phyloP scores from a whole-genome alignment of 1,139 yeast species.

The Sugiyamaella japonica region DNA sequence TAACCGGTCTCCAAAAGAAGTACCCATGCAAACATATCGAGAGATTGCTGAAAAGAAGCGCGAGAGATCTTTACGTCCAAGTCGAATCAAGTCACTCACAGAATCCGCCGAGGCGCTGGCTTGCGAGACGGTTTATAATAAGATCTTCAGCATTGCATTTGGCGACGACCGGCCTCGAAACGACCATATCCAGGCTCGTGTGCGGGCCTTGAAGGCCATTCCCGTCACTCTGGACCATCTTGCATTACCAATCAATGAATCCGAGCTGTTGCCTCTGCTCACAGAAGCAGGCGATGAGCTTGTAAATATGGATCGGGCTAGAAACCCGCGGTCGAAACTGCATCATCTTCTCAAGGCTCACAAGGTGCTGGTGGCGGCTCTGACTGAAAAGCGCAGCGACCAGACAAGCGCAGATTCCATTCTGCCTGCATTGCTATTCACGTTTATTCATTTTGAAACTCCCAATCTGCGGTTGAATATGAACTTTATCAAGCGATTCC shows the following conservation, averaged over 20 bases:
- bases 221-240: slow-evolving; percentile 34
- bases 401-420: slow-evolving; percentile 50
- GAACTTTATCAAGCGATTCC: slow-evolving; percentile 55
- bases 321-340: slow-evolving; percentile 46
- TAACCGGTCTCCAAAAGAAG: slow-evolving; percentile 29
- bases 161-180: slow-evolving; percentile 36
- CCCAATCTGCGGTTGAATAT: slow-evolving; percentile 52
- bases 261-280: slow-evolving; percentile 22
- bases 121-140: slow-evolving; percentile 45
- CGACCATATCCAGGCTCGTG: slow-evolving; percentile 32
- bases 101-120: slow-evolving; percentile 46
- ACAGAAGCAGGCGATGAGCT: slow-evolving; percentile 27
- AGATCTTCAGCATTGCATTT: slow-evolving; percentile 37
- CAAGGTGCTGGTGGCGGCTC: slow-evolving; percentile 41
- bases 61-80: slow-evolving; percentile 31
- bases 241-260: slow-evolving; percentile 31
- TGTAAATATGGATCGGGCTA: slow-evolving; percentile 31
- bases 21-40: slow-evolving; percentile 37
- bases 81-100: slow-evolving; percentile 36
- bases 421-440: slow-evolving; percentile 55
- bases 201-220: slow-evolving; percentile 32
- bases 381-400: slow-evolving; percentile 30
- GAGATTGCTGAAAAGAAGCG: slow-evolving; percentile 39
- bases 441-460: slow-evolving; percentile 48
- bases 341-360: slow-evolving; percentile 45